phyloP scores from a whole-genome alignment of 2,329 filamentous ascomycete genomes.

The Penicillium occitanis region DNA sequence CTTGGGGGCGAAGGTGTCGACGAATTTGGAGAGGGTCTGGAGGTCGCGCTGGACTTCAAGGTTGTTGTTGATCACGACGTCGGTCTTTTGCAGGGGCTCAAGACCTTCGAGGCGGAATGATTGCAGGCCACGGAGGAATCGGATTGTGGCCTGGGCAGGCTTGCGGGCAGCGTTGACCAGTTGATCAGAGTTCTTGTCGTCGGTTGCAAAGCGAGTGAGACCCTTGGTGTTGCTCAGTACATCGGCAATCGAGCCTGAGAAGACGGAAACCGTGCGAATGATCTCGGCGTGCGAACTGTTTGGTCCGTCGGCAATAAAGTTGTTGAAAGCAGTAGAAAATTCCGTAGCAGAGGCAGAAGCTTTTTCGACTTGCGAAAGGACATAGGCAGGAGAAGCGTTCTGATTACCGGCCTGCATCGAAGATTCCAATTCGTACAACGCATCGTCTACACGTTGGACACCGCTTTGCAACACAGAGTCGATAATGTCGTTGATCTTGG shows the following conservation, averaged over 20 bases:
- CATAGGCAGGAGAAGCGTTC: conserved; percentile 90
- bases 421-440: conserved; percentile 94
- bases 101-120: conserved; percentile 91
- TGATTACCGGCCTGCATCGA: conserved; percentile 99
- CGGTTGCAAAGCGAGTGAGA: conserved; percentile 84
- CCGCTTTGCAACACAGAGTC: conserved; percentile 93
- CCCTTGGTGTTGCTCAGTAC: conserved; percentile 97
- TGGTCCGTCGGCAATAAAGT: conserved; percentile 94
- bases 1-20: conserved; percentile 87
- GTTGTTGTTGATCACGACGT: conserved; percentile 96
- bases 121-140: conserved; percentile 91
- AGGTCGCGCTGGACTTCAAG: conserved; percentile 93
- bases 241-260: conserved; percentile 86
- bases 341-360: conserved; percentile 92
- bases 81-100: conserved; percentile 87
- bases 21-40: conserved; percentile 88
- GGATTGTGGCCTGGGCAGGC: conserved; percentile 81
- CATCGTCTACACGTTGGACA: conserved; percentile 91
- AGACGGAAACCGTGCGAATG: conserved; percentile 88
- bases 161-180: conserved; percentile 79
- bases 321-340: conserved; percentile 97
- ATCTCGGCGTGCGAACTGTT: conserved; percentile 87
- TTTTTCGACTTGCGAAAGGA: conserved; percentile 96
- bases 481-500: conserved; percentile 96
- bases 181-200: conserved; percentile 90